phyloP scores from a whole-genome alignment of 352 stramenopile species.

The Phytopythium aichiense region DNA sequence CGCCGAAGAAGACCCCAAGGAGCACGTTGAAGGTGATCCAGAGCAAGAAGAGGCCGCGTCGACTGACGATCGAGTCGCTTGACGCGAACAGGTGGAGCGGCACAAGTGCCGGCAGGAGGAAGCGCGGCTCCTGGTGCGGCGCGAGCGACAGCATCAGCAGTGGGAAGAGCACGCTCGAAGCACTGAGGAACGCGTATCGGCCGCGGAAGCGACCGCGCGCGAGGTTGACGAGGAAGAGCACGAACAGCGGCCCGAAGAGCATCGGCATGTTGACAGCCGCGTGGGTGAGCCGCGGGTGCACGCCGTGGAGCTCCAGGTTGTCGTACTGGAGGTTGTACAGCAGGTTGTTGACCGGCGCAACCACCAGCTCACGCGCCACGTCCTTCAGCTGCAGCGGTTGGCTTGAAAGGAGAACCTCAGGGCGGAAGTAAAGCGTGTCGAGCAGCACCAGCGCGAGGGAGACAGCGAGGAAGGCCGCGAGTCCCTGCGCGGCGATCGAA shows the following conservation, averaged over 20 bases:
- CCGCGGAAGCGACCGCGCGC: constrained; percentile 14
- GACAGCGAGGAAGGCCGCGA: constrained; percentile 40
- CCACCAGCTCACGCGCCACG: constrained; percentile 23
- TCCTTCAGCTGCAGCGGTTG: constrained; percentile 4
- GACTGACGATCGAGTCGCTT: neutral
- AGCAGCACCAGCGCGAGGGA: constrained; percentile 28
- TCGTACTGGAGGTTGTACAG: constrained; percentile 89
- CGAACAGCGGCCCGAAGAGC: constrained; percentile 87
- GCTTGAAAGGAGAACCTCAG: constrained; percentile 11
- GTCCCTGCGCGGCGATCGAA: constrained; percentile 33
- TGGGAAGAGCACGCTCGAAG: constrained; percentile 53
- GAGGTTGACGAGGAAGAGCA: constrained; percentile 42
- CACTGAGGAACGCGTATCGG: constrained; percentile 20
- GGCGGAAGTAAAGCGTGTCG: constrained; percentile 61
- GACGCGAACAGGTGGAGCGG: constrained; percentile 72
- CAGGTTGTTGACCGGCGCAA: constrained; percentile 88
- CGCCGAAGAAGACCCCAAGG: constrained; percentile 58
- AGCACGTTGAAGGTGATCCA: constrained; percentile 55
- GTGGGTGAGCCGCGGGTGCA: constrained; percentile 89
- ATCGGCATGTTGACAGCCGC: constrained; percentile 90
- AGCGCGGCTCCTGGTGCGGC: constrained; percentile 94
- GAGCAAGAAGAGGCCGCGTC: constrained; percentile 15
- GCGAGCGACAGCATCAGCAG: constrained; percentile 84
- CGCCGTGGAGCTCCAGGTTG: constrained; percentile 89
- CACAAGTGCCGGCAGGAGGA: constrained; percentile 84